A percentile compares a stretch with the other conserved stretches of the same genome.
Conservation (phyloP, 129 eudicot species). For the Erigeron canadensis region DNA sequence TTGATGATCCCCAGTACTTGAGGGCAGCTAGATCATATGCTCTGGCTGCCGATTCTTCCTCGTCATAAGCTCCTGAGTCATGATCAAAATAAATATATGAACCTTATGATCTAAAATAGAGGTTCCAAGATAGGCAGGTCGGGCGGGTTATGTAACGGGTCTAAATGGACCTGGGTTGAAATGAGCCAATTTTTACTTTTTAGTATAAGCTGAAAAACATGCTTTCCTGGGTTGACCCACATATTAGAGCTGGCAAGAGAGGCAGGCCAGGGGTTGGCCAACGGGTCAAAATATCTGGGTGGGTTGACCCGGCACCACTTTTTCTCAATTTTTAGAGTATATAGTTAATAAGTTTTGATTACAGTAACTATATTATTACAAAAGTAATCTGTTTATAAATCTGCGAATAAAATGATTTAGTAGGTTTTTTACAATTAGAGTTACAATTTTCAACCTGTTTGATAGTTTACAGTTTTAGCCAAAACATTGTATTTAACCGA, state of each 20-base stretch:
- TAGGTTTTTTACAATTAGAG: neutral
- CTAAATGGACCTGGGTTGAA: neutral
- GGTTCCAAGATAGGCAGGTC: neutral
- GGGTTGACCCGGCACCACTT: too few species aligned
- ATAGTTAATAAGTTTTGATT: too few species aligned
- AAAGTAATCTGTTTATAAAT: too few species aligned
- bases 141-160: neutral
- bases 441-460: neutral
- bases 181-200: too few species aligned
- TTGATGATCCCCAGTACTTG: conserved; percentile 81
- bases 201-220: too few species aligned
- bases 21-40: conserved; percentile 91
- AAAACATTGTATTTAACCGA: neutral
- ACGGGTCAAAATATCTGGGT: neutral
- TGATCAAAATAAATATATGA: neutral
- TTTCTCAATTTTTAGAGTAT: too few species aligned
- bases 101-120: conserved; percentile 15
- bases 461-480: neutral
- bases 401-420: neutral
- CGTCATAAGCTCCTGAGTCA: conserved; percentile 75
- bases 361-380: too few species aligned
- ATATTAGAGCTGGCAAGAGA: too few species aligned
- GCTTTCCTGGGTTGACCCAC: too few species aligned
- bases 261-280: neutral
- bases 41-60: conserved; percentile 88